Conservation (phyloP, 1,139 yeast genomes). For the Yamadazyma mexicana region DNA sequence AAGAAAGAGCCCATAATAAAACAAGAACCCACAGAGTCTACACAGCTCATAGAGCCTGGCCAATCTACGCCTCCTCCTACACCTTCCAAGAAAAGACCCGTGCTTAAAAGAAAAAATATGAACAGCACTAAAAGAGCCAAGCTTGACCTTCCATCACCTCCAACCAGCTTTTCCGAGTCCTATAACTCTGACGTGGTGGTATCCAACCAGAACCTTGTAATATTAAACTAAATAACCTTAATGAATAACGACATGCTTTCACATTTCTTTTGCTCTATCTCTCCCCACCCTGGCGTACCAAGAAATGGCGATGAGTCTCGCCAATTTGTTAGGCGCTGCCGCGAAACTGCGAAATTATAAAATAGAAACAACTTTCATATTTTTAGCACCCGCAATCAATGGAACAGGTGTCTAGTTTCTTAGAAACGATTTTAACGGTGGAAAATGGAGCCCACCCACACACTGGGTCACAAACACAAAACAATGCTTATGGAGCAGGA, state of each 20-base stretch:
- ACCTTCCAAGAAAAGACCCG: conserved; percentile 20
- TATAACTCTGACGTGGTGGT: conserved; percentile 9
- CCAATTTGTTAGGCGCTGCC: too few species aligned
- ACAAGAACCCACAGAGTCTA: conserved; percentile 3
- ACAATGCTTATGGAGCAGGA: too few species aligned
- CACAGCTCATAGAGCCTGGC: background rate
- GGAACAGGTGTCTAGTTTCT: conserved; percentile 32
- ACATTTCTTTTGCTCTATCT: too few species aligned
- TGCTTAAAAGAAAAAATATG: conserved; percentile 18
- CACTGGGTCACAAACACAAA: too few species aligned
- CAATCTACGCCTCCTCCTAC: conserved; percentile 24
- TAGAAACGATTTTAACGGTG: conserved; percentile 28
- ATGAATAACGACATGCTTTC: conserved; percentile 5
- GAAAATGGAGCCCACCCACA: conserved; percentile 15
- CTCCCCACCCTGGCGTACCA: too few species aligned
- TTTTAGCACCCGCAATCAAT: conserved; percentile 11
- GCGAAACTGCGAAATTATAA: too few species aligned
- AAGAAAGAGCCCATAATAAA: background rate
- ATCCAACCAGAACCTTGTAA: conserved; percentile 5
- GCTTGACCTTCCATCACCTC: conserved; percentile 21
- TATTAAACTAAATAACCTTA: background rate
- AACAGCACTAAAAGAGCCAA: conserved; percentile 8
- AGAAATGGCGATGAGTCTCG: too few species aligned
- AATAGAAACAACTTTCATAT: too few species aligned
- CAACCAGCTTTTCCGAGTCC: conserved; percentile 18